These are phyloP conservation scores for Inonotus hispidus DNA, from an alignment of 1,284 basidiomycete species.

Conservation along the genomic window DNA sequence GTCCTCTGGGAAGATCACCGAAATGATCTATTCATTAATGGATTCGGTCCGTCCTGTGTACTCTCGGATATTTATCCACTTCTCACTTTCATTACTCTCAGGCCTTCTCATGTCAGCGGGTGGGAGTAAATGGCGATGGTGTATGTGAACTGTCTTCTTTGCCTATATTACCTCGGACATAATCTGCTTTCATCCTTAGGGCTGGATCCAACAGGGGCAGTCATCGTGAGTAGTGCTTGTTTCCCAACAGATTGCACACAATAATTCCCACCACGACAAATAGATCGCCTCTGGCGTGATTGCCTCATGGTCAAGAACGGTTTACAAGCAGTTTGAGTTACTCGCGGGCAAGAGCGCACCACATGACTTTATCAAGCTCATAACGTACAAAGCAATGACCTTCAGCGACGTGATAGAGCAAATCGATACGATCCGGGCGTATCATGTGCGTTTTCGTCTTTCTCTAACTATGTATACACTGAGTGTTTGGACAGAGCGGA, in stretches of 20 bases:
- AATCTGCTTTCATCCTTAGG: constrained; percentile 33
- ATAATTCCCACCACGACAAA: constrained; percentile 19
- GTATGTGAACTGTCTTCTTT: constrained; percentile 39
- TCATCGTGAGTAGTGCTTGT: constrained; percentile 48
- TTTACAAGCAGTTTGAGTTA: constrained; percentile 79
- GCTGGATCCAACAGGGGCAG: constrained; percentile 78
- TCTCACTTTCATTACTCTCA: constrained; percentile 23
- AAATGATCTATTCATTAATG: constrained; percentile 84
- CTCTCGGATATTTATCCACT: background rate
- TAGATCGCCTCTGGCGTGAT: constrained; percentile 81
- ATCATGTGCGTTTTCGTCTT: constrained; percentile 55
- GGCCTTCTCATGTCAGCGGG: constrained; percentile 89
- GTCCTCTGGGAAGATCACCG: constrained; percentile 95
- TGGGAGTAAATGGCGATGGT: constrained; percentile 84
- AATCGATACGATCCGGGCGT: constrained; percentile 86
- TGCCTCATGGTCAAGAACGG: constrained; percentile 72
- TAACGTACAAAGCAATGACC: constrained; percentile 90
- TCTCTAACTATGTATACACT: constrained; percentile 14
- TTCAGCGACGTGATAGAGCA: constrained; percentile 83
- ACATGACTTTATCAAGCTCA: constrained; percentile 82
- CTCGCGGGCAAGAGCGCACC: constrained; percentile 91
- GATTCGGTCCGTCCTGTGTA: constrained; percentile 47
- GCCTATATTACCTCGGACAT: background rate
- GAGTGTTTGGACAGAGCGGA: constrained; percentile 31
- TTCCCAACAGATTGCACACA: background rate